Evolutionary conservation across 1,284 basidiomycete genomes (phyloP).

Genomic region (Xanthoconium separans): DNA sequence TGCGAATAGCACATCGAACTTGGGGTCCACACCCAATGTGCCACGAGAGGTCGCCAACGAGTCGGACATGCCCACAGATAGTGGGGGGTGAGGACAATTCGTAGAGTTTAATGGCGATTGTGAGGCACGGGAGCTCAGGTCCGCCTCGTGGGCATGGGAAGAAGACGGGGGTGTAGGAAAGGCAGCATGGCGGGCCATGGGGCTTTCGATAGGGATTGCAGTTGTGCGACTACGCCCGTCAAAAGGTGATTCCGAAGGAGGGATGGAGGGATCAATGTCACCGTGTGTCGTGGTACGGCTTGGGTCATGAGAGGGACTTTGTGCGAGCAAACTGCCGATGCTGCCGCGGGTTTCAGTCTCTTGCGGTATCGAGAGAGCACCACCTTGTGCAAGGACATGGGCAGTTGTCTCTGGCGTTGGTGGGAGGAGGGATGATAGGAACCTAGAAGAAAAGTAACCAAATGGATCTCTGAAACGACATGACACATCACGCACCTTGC

Average conservation of each 20-base stretch:
- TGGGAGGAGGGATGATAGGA: slow-evolving; percentile 72
- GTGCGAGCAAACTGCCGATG: neutral
- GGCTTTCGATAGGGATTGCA: slow-evolving; percentile 21
- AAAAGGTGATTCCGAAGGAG: neutral
- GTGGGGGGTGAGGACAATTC: neutral
- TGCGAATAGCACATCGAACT: slow-evolving; percentile 62
- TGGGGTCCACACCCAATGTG: slow-evolving; percentile 40
- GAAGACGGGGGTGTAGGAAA: slow-evolving; percentile 27
- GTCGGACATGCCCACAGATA: neutral
- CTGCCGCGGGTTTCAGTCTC: slow-evolving; percentile 1
- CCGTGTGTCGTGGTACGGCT: neutral
- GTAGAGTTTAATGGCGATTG: slow-evolving; percentile 10
- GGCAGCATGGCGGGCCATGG: slow-evolving; percentile 1
- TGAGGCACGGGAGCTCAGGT: slow-evolving; percentile 16
- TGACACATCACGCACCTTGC: slow-evolving; percentile 14
- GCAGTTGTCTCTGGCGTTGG: slow-evolving; percentile 65
- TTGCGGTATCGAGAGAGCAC: slow-evolving; percentile 39
- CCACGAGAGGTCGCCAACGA: slow-evolving; percentile 25
- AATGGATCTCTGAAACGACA: neutral
- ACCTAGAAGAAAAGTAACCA: slow-evolving; percentile 41
- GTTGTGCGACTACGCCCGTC: slow-evolving; percentile 10
- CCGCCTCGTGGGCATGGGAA: slow-evolving; percentile 19
- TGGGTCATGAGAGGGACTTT: slow-evolving; percentile 2
- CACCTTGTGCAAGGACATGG: slow-evolving; percentile 68
- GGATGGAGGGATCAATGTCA: neutral